A percentile compares a stretch with the other conserved stretches of the same genome.
These are phyloP conservation scores for Plasmodium reichenowi DNA, from an alignment of 169 alveolate species.

Conservation along the genomic window DNA sequence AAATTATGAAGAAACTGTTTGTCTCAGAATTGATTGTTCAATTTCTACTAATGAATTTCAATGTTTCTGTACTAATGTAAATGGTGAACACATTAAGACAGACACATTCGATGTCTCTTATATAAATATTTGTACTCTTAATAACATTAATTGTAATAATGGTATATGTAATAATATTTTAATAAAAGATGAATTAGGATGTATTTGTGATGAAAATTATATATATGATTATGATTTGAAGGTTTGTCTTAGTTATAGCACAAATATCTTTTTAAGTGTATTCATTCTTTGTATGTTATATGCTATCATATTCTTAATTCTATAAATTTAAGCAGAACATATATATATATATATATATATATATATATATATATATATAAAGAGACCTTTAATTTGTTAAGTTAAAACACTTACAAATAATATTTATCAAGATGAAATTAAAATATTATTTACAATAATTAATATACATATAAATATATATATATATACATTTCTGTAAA, in stretches of 20 bases:
- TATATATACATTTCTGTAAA: no score
- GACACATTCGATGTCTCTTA: slow-evolving; percentile 53
- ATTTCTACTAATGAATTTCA: slow-evolving; percentile 14
- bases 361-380: no score
- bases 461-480: no score
- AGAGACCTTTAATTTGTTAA: no score
- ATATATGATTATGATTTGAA: slow-evolving; percentile 37
- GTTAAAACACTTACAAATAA: no score
- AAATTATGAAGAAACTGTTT: slow-evolving; percentile 11
- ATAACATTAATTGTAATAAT: slow-evolving; percentile 48
- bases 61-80: slow-evolving; percentile 40
- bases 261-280: slow-evolving; percentile 7
- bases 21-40: slow-evolving; percentile 62
- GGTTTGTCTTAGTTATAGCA: slow-evolving; percentile 23
- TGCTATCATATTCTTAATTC: neutral
- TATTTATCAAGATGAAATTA: no score
- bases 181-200: slow-evolving; percentile 41
- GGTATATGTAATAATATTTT: slow-evolving; percentile 46
- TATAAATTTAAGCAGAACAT: no score
- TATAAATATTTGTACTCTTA: slow-evolving; percentile 60
- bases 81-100: slow-evolving; percentile 30
- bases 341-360: no score
- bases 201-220: slow-evolving; percentile 53
- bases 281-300: neutral
- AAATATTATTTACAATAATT: no score